Evolutionary conservation across 2,329 filamentous ascomycete genomes (phyloP).

Genomic region (Coleophoma cylindrospora): DNA sequence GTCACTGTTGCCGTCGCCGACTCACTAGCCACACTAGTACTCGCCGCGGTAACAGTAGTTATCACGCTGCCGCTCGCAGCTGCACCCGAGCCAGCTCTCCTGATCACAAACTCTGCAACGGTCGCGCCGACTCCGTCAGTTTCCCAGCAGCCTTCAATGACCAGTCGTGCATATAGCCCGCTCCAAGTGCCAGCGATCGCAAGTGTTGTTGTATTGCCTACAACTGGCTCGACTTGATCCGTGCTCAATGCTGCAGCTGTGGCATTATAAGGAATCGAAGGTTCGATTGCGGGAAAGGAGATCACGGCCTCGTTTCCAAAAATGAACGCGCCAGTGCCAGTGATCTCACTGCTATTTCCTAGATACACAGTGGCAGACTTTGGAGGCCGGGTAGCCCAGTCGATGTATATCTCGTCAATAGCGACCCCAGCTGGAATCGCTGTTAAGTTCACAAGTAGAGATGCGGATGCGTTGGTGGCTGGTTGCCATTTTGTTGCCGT

Average conservation of each 20-base stretch:
- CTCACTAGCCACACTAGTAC: neutral
- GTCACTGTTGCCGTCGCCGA: neutral
- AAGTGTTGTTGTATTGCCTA: conserved; percentile 23
- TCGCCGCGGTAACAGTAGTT: neutral
- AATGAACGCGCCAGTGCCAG: conserved; percentile 7
- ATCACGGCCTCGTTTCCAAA: conserved; percentile 12
- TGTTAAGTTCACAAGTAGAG: conserved; percentile 49
- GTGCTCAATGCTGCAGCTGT: conserved; percentile 1
- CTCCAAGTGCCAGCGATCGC: conserved; percentile 22
- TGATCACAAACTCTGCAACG: conserved; percentile 45
- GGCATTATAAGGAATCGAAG: conserved; percentile 20
- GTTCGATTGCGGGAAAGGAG: conserved; percentile 12
- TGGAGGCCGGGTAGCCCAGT: conserved; percentile 55
- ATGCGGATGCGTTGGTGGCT: conserved; percentile 41
- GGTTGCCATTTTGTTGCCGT: conserved; percentile 65
- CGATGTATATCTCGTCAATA: conserved; percentile 47
- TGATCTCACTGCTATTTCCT: conserved; percentile 31
- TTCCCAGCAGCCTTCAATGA: conserved; percentile 40
- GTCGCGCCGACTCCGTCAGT: conserved; percentile 37
- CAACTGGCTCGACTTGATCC: conserved; percentile 18
- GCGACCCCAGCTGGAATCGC: conserved; percentile 27
- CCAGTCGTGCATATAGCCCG: conserved; percentile 30
- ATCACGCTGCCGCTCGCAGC: neutral
- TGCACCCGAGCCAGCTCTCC: conserved; percentile 8
- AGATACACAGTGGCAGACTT: conserved; percentile 47